Conservation (phyloP, 1,284 basidiomycete genomes). For the Fomitopsis palustris region DNA sequence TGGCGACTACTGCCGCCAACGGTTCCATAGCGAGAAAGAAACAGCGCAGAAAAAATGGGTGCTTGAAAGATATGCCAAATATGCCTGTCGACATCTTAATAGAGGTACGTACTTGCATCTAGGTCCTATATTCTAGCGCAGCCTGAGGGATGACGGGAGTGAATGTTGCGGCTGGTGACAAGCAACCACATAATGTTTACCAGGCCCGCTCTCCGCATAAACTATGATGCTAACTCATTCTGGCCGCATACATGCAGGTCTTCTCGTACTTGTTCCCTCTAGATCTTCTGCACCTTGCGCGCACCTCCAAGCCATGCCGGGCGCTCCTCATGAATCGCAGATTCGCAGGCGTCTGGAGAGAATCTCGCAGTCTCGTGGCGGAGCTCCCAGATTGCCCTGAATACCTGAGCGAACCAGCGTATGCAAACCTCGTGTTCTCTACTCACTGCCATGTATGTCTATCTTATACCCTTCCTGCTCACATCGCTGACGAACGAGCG, state of each 20-base stretch:
- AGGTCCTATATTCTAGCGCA: too few relatives aligned
- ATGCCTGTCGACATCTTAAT: not conserved
- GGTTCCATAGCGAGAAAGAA: too few relatives aligned
- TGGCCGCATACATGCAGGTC: conserved; percentile 29
- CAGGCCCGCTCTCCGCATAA: not conserved
- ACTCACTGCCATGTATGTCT: not conserved
- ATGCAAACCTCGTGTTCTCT: conserved; percentile 20
- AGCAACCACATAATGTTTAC: too few relatives aligned
- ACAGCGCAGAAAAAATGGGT: not conserved
- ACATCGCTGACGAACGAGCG: too few relatives aligned
- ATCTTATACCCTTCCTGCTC: too few relatives aligned
- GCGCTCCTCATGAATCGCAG: conserved; percentile 31
- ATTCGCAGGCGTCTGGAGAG: conserved; percentile 40
- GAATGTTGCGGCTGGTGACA: too few relatives aligned
- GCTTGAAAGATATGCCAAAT: not conserved
- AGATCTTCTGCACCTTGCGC: conserved; percentile 39
- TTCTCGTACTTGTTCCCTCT: conserved; percentile 39
- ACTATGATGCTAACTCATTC: too few relatives aligned
- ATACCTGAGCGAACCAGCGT: conserved; percentile 28
- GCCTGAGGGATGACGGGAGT: too few relatives aligned
- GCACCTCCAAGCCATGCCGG: conserved; percentile 32
- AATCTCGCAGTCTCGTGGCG: not conserved
- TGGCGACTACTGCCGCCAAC: too few relatives aligned
- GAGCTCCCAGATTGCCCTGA: conserved; percentile 21
- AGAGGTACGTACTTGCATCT: not conserved